A percentile compares a stretch with the other conserved stretches of the same genome.
Conservation (phyloP, 1,284 basidiomycete species). For the Melampsora larici-populina region DNA sequence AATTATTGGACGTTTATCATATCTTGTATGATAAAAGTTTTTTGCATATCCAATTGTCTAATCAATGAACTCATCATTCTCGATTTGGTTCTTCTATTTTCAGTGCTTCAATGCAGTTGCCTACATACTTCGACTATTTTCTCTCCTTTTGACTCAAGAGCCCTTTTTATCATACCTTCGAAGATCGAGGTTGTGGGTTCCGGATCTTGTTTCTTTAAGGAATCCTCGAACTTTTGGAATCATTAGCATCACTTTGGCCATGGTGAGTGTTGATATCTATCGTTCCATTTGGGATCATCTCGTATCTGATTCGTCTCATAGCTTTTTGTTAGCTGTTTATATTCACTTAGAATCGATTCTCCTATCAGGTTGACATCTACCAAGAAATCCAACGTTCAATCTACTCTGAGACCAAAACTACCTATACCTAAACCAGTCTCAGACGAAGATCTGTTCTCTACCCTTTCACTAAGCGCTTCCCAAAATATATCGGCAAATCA, state of each 20-base stretch:
- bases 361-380: not conserved
- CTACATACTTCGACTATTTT: not conserved
- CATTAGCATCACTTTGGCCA: not conserved
- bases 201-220: not conserved
- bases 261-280: not conserved
- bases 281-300: too few relatives aligned
- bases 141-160: not conserved
- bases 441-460: constrained; percentile 2
- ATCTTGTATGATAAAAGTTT: constrained; percentile 18
- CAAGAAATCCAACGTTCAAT: not conserved
- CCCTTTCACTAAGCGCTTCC: not conserved
- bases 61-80: not conserved
- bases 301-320: not conserved
- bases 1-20: constrained; percentile 24
- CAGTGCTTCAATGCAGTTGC: constrained; percentile 2
- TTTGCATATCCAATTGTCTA: not conserved
- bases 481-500: not conserved
- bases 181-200: not conserved
- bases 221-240: not conserved
- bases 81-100: not conserved
- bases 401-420: not conserved
- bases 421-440: not conserved
- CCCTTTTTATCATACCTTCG: not conserved
- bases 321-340: constrained; percentile 2
- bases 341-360: not conserved